Evolutionary conservation across 345 rosid species (phyloP), one percentile per base, ranked within the genome.

Genomic region (Dipteronia dyeriana): DNA sequence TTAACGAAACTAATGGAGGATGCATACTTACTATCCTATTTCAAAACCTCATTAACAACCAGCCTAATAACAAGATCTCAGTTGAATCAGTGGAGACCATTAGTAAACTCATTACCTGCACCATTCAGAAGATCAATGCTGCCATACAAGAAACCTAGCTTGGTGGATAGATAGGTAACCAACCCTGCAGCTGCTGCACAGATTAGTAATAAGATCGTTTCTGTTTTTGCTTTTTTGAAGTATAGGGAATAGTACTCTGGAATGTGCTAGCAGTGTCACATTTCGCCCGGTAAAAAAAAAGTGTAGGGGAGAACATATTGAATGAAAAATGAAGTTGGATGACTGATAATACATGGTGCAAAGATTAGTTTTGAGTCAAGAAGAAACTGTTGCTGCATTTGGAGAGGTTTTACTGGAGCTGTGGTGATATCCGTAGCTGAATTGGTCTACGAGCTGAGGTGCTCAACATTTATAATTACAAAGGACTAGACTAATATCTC

Each of bases 1-100:
- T 90, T 74, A 74, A 77, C 7, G 78, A 29, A 8, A 71, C 94
- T 16, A 60, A 78, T 61, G 54, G 77, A 0, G 85, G 92, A 57
- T 92, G 87, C 78, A 74, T 92, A 4, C 80, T 87, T 2, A 92
- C 93, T 0, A 73, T 89, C 0, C 92, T 87, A 25, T 88, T 90
- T 73, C 94, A 92, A 77, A 90, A 88, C 68, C 76, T 88, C 61
- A 92, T 85, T 67, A 86, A 79, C 76, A 81, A 78, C 82, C 26
- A 76, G 26, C 88, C 88, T 0, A 79, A 82, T 2, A 84, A 89
- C 9, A 90, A 82, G 79, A 84, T 90, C 73, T 86, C 78, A 3
- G 29, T 83, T 10, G 94, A 87, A 73, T 88, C 92, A n/a, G 82
- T 90, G 1, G 86, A 87, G 73, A 90, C 94, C 1, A 86, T 88